Percentiles rank a stretch among this genome's conserved stretches.
Evolutionary conservation across 306 rosid species (phyloP).

Genomic region (Gastrolobium bilobum): DNA sequence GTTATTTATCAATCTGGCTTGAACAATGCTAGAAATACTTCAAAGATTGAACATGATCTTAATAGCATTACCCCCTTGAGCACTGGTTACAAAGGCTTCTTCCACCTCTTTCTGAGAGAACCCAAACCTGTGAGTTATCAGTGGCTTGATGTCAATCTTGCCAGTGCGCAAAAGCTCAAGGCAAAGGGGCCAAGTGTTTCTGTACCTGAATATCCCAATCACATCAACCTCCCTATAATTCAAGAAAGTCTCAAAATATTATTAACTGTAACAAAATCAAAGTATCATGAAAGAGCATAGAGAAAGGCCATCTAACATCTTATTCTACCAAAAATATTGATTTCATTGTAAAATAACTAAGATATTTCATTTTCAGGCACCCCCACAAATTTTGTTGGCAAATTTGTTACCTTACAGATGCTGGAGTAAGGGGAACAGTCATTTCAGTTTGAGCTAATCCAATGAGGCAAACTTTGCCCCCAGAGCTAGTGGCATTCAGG

Average conservation of each 20-base stretch:
- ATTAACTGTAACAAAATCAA: neutral
- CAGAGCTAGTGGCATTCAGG: constrained; percentile 51
- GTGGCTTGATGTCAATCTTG: constrained; percentile 84
- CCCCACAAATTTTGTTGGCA: neutral
- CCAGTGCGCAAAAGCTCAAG: constrained; percentile 86
- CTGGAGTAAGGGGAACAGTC: constrained; percentile 53
- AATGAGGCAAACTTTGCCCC: constrained; percentile 63
- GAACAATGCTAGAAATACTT: neutral
- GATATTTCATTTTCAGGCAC: neutral
- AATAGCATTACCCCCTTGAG: constrained; percentile 89
- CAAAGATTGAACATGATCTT: constrained; percentile 96
- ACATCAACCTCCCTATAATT: constrained; percentile 84
- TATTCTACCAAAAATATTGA: neutral
- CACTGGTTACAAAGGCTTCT: constrained; percentile 94
- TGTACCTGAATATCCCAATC: constrained; percentile 84
- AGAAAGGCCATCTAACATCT: neutral
- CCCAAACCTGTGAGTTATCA: constrained; percentile 89
- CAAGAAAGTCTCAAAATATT: neutral
- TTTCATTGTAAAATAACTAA: too few relatives aligned
- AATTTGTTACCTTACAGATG: constrained; percentile 49
- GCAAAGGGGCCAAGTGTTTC: constrained; percentile 95
- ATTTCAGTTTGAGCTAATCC: constrained; percentile 53
- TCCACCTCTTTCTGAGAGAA: constrained; percentile 90
- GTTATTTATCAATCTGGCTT: neutral
- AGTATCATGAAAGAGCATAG: neutral